Evolutionary conservation across 139 green algal species (phyloP), one percentile per base, ranked within the genome.

Genomic region (Desmodesmus armatus): DNA sequence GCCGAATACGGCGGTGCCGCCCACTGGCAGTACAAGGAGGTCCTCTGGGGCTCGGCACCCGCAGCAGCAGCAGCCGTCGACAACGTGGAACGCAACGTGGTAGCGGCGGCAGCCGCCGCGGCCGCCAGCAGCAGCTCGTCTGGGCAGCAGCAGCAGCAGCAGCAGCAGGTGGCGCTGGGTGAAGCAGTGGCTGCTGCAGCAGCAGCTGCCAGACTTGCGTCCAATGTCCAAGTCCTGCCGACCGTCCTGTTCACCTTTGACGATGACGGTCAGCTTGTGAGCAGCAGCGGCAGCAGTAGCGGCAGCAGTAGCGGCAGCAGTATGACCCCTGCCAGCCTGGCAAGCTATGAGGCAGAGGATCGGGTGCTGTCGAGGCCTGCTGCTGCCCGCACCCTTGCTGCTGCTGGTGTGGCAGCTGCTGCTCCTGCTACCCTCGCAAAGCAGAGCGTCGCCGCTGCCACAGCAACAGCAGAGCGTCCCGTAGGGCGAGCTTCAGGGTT

Each of bases 21-120:
- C 2, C 96, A 98, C 90, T 98, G 94, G 93, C 88, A 90, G 2
- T 98, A 98, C 90, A 98, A 98, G 84, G 95, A 96, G 71, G 80
- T 80, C 25, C 83, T 49, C 1, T 74, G 43, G 51, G 51, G 62
- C 0, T 88, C 62, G 1, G 75, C 83, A 0, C 62, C 73, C 51
- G 74, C 83, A 43, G 75, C 69, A 63, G 70, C 58, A 3, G 85
- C 78, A 66, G 51, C 55, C 9, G 78, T 74, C 27, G 55, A 71
- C n/a, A 39, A 35, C 17, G n/a, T 82, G 5, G 53, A 71, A n/a
- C n/a, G n/a, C n/a, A n/a, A n/a, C n/a, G n/a, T n/a, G n/a, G n/a
- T 13, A 55, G 21, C n/a, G 73, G 70, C 78, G 0, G 78, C 62
- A 23, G 63, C 62, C 21, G 78, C 62, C 29, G 63, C 41, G 4